These are phyloP conservation scores for Colletotrichum simmondsii DNA, from an alignment of 2,329 filamentous ascomycete species.

Conservation along the genomic window DNA sequence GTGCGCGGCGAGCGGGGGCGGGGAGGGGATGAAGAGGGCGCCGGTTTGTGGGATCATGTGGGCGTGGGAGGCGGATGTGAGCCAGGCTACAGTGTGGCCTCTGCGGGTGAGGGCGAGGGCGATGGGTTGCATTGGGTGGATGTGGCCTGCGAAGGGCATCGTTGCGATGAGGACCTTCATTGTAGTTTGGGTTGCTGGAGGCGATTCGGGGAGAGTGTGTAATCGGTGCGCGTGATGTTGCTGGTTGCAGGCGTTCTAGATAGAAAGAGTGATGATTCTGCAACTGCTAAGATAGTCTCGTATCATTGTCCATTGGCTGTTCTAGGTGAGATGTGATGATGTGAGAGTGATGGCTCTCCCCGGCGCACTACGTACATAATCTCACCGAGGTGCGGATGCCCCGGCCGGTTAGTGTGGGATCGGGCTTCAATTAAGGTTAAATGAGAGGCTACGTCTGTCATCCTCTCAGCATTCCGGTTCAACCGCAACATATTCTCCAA, in stretches of 20 bases:
- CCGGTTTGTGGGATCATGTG: slow-evolving; percentile 2
- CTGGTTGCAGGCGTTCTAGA: too few relatives aligned
- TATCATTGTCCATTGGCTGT: too few relatives aligned
- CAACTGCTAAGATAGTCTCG: too few relatives aligned
- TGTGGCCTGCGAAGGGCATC: slow-evolving; percentile 16
- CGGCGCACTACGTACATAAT: too few relatives aligned
- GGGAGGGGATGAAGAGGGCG: slow-evolving; percentile 8
- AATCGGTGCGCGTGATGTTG: too few relatives aligned
- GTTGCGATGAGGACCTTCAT: slow-evolving; percentile 30
- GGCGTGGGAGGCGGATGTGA: slow-evolving; percentile 10
- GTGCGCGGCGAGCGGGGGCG: not conserved
- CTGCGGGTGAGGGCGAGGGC: slow-evolving; percentile 11
- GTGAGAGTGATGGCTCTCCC: not conserved
- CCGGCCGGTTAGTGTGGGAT: not conserved
- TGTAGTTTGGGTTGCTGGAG: accelerated
- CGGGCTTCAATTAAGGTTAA: not conserved
- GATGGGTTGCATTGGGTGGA: slow-evolving; percentile 13
- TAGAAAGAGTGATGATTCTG: too few relatives aligned
- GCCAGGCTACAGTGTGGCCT: slow-evolving; percentile 22
- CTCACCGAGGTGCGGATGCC: not conserved
- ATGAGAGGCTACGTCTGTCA: not conserved
- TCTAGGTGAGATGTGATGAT: not conserved
- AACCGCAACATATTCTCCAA: too few relatives aligned
- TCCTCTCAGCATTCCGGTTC: too few relatives aligned
- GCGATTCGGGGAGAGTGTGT: not conserved